These are phyloP conservation scores for Lachnellula suecica DNA, from an alignment of 2,329 filamentous ascomycete genomes.

Conservation along the genomic window DNA sequence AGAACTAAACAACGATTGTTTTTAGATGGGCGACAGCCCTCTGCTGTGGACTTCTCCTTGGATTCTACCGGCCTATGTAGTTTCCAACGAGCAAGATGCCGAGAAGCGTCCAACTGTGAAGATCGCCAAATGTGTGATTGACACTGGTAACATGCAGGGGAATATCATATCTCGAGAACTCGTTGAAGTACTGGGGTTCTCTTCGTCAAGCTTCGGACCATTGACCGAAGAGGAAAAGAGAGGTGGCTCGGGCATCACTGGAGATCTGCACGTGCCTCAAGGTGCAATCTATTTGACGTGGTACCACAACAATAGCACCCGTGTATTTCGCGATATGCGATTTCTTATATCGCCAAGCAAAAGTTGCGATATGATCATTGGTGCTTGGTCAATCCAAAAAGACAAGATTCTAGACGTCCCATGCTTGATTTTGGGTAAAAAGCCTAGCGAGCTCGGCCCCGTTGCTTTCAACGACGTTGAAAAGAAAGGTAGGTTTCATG, in stretches of 20 bases:
- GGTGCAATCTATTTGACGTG: constrained; percentile 19
- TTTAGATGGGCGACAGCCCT: too few relatives aligned
- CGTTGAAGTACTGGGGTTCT: constrained; percentile 12
- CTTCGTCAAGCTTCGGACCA: constrained; percentile 2
- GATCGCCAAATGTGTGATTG: constrained; percentile 18
- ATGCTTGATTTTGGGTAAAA: constrained; percentile 7
- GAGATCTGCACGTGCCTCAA: constrained; percentile 15
- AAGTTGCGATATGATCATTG: constrained; percentile 17
- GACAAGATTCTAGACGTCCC: constrained; percentile 11
- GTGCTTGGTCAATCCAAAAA: constrained; percentile 15
- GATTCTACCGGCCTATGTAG: constrained; percentile 12
- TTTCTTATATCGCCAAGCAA: constrained; percentile 17
- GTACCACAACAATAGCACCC: constrained; percentile 16
- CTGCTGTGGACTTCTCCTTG: constrained; percentile 15
- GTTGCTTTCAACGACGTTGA: too few relatives aligned
- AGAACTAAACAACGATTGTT: too few relatives aligned
- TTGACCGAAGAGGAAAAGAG: constrained; percentile 13
- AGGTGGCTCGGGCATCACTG: constrained; percentile 15
- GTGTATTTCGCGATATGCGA: constrained; percentile 23
- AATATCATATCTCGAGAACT: constrained; percentile 20
- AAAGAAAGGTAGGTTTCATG: background rate
- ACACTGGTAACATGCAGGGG: constrained; percentile 24
- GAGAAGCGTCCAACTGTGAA: constrained; percentile 9
- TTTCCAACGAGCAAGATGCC: constrained; percentile 10
- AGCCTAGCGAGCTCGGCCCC: background rate